These are phyloP conservation scores for Tuber indicum DNA, from an alignment of 495 filamentous ascomycete species.

Conservation along the genomic window DNA sequence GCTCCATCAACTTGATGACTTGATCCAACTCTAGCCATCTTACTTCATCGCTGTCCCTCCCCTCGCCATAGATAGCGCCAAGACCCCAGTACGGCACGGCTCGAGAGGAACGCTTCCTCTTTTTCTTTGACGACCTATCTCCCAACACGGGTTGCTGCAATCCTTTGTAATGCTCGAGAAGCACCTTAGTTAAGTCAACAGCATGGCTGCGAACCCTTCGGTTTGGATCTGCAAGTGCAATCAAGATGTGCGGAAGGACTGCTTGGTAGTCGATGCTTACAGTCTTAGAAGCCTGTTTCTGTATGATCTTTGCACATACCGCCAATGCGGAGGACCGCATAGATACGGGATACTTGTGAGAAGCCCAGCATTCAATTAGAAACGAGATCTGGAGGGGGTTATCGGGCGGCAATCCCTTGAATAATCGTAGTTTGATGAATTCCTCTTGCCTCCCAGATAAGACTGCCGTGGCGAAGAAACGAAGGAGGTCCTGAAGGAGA, in stretches of 20 bases:
- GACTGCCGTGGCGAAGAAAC: slow-evolving; percentile 56
- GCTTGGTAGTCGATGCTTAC: slow-evolving; percentile 63
- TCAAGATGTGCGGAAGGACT: slow-evolving; percentile 67
- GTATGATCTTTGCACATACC: slow-evolving; percentile 52
- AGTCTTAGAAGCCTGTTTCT: slow-evolving; percentile 44
- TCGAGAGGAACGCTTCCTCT: slow-evolving; percentile 41
- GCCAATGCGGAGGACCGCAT: slow-evolving; percentile 63
- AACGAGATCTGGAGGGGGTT: slow-evolving; percentile 68
- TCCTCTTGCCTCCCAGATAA: slow-evolving; percentile 47
- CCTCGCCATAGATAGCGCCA: slow-evolving; percentile 54
- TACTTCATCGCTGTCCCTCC: slow-evolving; percentile 48
- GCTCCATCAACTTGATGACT: slow-evolving; percentile 54
- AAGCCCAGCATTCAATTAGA: slow-evolving; percentile 62
- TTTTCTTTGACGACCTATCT: slow-evolving; percentile 45
- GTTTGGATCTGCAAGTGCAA: slow-evolving; percentile 65
- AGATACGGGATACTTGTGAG: slow-evolving; percentile 59
- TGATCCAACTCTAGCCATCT: slow-evolving; percentile 57
- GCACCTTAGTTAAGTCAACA: slow-evolving; percentile 53
- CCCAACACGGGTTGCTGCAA: slow-evolving; percentile 35
- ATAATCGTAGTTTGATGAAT: slow-evolving; percentile 53
- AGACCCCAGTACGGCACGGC: slow-evolving; percentile 47
- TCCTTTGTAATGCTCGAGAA: slow-evolving; percentile 44
- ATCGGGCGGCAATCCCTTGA: slow-evolving; percentile 52
- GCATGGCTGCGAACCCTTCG: slow-evolving; percentile 68
- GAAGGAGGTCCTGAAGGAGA: slow-evolving; percentile 48